These are phyloP conservation scores for Acer negundo DNA, from an alignment of 345 rosid genomes.

Conservation along the genomic window DNA sequence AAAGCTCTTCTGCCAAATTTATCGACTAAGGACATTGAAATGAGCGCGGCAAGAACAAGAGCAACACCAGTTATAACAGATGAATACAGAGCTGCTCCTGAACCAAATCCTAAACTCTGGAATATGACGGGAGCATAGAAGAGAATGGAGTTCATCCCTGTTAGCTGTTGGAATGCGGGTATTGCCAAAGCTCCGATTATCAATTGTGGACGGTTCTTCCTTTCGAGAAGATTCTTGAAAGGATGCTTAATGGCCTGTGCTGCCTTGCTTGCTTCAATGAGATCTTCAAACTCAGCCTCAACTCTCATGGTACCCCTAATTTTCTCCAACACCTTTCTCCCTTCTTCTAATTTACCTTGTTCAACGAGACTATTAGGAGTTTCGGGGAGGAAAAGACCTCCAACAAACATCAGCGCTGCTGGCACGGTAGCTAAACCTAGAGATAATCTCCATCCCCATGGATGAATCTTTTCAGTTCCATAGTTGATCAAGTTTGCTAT, in stretches of 20 bases:
- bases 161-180: slow-evolving; percentile 83
- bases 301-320: slow-evolving; percentile 67
- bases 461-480: slow-evolving; percentile 69
- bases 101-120: slow-evolving; percentile 83
- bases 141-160: slow-evolving; percentile 83
- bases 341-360: slow-evolving; percentile 72
- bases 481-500: slow-evolving; percentile 75
- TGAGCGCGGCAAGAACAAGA: slow-evolving; percentile 53
- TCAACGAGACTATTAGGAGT: slow-evolving; percentile 86
- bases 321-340: slow-evolving; percentile 55
- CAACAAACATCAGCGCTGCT: slow-evolving; percentile 68
- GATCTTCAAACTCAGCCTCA: slow-evolving; percentile 76
- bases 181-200: slow-evolving; percentile 71
- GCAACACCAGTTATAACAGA: slow-evolving; percentile 61
- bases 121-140: slow-evolving; percentile 88
- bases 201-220: slow-evolving; percentile 73
- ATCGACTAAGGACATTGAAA: slow-evolving; percentile 74
- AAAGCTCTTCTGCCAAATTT: slow-evolving; percentile 74
- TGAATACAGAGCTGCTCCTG: slow-evolving; percentile 61
- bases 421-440: slow-evolving; percentile 71
- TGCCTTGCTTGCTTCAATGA: slow-evolving; percentile 72
- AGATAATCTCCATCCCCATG: slow-evolving; percentile 90
- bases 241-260: slow-evolving; percentile 70
- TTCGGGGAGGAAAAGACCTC: slow-evolving; percentile 68
- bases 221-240: slow-evolving; percentile 58